A percentile compares a stretch with the other conserved stretches of the same genome.
These are phyloP conservation scores for Pseudogymnoascus sp. DNA, from an alignment of 2,329 filamentous ascomycete species.

Conservation along the genomic window DNA sequence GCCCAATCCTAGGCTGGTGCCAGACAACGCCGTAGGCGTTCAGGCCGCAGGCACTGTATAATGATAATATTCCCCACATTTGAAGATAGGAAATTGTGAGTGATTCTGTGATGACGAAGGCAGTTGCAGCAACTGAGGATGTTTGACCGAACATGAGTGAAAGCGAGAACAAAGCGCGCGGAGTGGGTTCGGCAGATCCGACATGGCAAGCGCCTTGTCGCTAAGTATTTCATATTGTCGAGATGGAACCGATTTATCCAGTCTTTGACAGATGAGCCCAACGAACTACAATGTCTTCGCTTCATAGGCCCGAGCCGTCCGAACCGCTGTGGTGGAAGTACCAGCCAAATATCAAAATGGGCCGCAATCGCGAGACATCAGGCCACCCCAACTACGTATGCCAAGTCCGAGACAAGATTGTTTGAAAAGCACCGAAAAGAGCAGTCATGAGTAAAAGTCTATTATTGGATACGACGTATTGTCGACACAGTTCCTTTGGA, in stretches of 20 bases:
- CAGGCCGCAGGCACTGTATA: background rate
- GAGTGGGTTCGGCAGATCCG: background rate
- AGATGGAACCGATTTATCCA: background rate
- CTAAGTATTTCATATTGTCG: background rate
- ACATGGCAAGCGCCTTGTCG: background rate
- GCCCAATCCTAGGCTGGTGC: background rate
- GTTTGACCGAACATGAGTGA: background rate
- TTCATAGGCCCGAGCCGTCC: background rate
- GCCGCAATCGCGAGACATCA: background rate
- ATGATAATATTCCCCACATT: slow-evolving; percentile 4
- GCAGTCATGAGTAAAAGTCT: background rate
- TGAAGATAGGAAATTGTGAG: background rate
- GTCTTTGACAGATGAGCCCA: background rate
- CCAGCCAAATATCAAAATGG: background rate
- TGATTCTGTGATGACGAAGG: background rate
- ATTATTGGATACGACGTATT: background rate
- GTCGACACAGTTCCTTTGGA: background rate
- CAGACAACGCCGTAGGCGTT: background rate
- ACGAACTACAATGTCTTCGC: background rate
- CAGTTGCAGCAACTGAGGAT: background rate
- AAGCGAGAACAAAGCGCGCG: background rate
- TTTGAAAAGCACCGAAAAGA: background rate
- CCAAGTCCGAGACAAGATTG: background rate
- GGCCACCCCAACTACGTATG: background rate
- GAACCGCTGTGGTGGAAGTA: background rate